These are phyloP conservation scores for Stachybotrys chlorohalonatus DNA, from an alignment of 2,329 filamentous ascomycete species.

Conservation along the genomic window DNA sequence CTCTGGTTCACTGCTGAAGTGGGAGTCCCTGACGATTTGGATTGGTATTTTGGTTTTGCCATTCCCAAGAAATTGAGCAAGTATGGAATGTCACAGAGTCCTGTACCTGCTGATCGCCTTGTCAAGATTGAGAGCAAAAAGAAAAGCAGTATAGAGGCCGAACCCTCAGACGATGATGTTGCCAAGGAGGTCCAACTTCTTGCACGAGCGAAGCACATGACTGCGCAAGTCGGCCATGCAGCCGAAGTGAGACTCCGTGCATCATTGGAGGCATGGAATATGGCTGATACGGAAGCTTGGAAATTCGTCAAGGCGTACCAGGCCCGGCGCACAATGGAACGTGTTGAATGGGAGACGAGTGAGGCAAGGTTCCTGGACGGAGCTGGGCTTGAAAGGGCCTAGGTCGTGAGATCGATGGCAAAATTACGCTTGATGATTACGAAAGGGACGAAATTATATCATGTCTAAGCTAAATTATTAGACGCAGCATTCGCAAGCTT, in stretches of 20 bases:
- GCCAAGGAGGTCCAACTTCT: conserved; percentile 47
- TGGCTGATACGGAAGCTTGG: conserved; percentile 72
- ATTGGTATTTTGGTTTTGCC: conserved; percentile 84
- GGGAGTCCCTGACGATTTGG: conserved; percentile 58
- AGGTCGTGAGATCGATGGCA: conserved; percentile 26
- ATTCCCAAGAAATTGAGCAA: conserved; percentile 52
- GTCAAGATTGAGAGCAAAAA: conserved; percentile 4
- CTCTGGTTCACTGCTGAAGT: conserved; percentile 75
- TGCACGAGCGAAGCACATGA: conserved; percentile 33
- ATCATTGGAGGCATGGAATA: conserved; percentile 56
- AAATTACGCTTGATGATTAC: conserved; percentile 9
- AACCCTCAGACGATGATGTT: conserved; percentile 40
- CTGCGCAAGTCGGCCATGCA: conserved; percentile 36
- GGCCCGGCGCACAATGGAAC: conserved; percentile 53
- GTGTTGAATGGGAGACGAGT: conserved; percentile 60
- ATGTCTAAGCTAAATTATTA: too few relatives aligned
- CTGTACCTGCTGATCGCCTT: conserved; percentile 14
- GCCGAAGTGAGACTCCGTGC: conserved; percentile 37
- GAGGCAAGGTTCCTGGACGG: conserved; percentile 57
- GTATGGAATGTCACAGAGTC: conserved; percentile 18
- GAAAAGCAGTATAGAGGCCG: conserved; percentile 22
- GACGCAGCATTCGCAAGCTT: too few relatives aligned
- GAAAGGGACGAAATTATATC: neutral
- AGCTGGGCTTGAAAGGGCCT: conserved; percentile 41
- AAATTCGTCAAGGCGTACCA: conserved; percentile 61